Conservation (phyloP, 176 grass and related monocot genomes). For the Raddia distichophylla region DNA sequence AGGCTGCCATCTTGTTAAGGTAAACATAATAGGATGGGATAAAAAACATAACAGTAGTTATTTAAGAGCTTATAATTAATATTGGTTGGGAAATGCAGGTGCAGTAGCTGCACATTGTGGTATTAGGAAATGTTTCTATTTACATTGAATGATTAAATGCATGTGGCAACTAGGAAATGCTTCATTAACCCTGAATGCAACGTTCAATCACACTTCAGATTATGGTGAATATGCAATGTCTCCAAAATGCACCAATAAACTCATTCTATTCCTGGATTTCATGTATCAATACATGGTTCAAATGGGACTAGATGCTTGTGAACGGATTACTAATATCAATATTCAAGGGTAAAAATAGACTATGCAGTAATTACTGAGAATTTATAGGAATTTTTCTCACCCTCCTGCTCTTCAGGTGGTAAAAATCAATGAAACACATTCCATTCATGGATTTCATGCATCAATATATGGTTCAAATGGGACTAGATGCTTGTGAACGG, state of each 20-base stretch:
- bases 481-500: background rate
- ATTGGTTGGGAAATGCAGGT: background rate
- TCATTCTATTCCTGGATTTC: too few relatives aligned
- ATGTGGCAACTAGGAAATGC: background rate
- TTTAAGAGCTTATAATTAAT: background rate
- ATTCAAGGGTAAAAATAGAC: background rate
- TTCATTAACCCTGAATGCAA: background rate
- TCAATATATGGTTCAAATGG: background rate
- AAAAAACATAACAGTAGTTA: background rate
- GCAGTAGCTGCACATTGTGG: background rate
- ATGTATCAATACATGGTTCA: background rate
- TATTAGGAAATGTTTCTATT: background rate
- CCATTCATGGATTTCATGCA: background rate
- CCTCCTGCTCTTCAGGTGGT: constrained; percentile 73
- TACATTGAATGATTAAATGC: background rate
- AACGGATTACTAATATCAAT: background rate
- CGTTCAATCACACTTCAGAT: background rate
- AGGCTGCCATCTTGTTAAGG: background rate
- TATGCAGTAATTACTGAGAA: background rate
- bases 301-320: background rate
- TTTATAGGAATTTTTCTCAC: constrained; percentile 25
- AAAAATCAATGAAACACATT: constrained; percentile 60
- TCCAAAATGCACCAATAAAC: background rate
- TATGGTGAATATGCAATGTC: background rate
- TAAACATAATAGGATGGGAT: background rate